These are phyloP conservation scores for Yamadazyma insecticola DNA, from an alignment of 805 yeast species.

Conservation along the genomic window DNA sequence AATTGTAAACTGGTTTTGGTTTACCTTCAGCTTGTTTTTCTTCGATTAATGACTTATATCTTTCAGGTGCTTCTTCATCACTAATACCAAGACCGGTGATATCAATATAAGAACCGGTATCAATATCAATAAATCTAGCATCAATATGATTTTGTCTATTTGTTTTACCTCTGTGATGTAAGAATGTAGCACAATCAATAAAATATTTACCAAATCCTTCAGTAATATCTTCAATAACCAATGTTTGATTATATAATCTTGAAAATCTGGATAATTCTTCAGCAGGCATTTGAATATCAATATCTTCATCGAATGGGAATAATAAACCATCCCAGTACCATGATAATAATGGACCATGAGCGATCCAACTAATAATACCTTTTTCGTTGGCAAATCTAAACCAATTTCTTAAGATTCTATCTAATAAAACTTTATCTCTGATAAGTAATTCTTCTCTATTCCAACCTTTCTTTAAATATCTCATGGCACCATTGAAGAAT, in stretches of 20 bases:
- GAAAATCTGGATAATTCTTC: slow-evolving; percentile 18
- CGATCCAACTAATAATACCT: slow-evolving; percentile 23
- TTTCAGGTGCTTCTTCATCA: slow-evolving; percentile 12
- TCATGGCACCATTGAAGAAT: slow-evolving; percentile 55
- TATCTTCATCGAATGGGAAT: slow-evolving; percentile 26
- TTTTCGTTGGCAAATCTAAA: slow-evolving; percentile 18
- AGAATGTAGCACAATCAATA: slow-evolving; percentile 25
- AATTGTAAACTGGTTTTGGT: slow-evolving; percentile 26
- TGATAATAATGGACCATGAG: slow-evolving; percentile 23
- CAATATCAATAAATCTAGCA: slow-evolving; percentile 54
- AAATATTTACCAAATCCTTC: slow-evolving; percentile 24
- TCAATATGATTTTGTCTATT: slow-evolving; percentile 22
- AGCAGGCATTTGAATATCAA: slow-evolving; percentile 27
- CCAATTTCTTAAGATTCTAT: slow-evolving; percentile 23
- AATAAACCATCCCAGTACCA: slow-evolving; percentile 30
- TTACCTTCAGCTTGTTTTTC: slow-evolving; percentile 5
- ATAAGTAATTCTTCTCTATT: slow-evolving; percentile 18
- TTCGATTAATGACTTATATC: slow-evolving; percentile 9
- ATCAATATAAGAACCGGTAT: slow-evolving; percentile 49
- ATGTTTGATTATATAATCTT: slow-evolving; percentile 20
- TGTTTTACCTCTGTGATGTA: slow-evolving; percentile 20
- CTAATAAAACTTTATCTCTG: slow-evolving; percentile 17
- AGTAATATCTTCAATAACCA: slow-evolving; percentile 26
- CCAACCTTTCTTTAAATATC: slow-evolving; percentile 33
- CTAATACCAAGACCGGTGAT: slow-evolving; percentile 12